Percentiles rank a stretch among this genome's conserved stretches.
These are phyloP conservation scores for Fusarium albosuccineum DNA, from an alignment of 2,329 filamentous ascomycete genomes.

Conservation along the genomic window DNA sequence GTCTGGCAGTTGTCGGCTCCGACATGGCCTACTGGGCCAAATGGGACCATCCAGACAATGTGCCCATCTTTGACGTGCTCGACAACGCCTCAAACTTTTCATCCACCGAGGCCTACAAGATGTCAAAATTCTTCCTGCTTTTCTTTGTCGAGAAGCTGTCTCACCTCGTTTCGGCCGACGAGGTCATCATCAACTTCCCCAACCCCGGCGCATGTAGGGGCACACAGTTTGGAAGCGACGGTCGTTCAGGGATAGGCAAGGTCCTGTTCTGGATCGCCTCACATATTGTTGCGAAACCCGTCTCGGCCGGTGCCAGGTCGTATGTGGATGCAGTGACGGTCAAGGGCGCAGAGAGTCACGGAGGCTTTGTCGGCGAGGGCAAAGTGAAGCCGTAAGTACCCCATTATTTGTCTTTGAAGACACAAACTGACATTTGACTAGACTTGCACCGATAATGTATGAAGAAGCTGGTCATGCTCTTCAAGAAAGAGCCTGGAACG, in stretches of 20 bases:
- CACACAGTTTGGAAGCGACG: constrained; percentile 57
- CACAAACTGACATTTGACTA: constrained; percentile 16
- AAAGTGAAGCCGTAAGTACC: constrained; percentile 43
- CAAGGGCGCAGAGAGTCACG: constrained; percentile 42
- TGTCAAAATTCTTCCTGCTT: constrained; percentile 51
- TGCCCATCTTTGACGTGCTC: constrained; percentile 35
- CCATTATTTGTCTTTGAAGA: neutral
- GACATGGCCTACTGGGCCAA: constrained; percentile 48
- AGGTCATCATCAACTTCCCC: constrained; percentile 61
- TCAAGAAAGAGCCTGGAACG: constrained; percentile 39
- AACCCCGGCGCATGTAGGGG: constrained; percentile 61
- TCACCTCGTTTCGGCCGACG: constrained; percentile 53
- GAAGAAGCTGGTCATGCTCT: constrained; percentile 29
- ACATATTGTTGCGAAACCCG: constrained; percentile 25
- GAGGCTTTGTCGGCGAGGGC: constrained; percentile 44
- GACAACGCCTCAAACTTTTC: constrained; percentile 38
- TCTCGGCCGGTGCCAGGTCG: constrained; percentile 33
- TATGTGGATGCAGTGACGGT: constrained; percentile 42
- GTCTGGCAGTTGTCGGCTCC: constrained; percentile 49
- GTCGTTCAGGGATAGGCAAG: constrained; percentile 25
- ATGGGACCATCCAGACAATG: constrained; percentile 36
- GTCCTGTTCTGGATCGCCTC: constrained; percentile 27
- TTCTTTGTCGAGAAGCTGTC: constrained; percentile 54
- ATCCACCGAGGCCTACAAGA: constrained; percentile 28
- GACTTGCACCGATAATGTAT: constrained; percentile 40